phyloP scores from a whole-genome alignment of 202 grass and related monocot species.

The Carex arenaria region DNA sequence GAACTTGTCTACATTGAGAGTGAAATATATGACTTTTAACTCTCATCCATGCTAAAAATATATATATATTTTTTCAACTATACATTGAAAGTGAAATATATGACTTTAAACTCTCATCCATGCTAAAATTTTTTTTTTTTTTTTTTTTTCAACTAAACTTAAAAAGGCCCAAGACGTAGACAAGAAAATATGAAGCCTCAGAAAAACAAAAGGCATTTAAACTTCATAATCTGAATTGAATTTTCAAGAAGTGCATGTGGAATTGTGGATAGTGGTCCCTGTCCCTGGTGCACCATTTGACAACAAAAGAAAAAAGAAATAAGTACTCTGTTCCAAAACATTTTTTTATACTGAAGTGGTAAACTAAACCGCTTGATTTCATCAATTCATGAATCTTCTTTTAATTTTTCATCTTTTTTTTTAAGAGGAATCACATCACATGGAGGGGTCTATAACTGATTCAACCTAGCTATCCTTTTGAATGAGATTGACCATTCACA shows the following conservation, averaged over 20 bases:
- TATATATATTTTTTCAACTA: too few relatives aligned
- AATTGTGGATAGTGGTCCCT: neutral
- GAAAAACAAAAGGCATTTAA: neutral
- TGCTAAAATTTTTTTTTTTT: too few relatives aligned
- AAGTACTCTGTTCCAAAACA: neutral
- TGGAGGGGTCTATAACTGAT: neutral
- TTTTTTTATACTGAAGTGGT: neutral
- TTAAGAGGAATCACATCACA: constrained; percentile 4
- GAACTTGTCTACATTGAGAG: too few relatives aligned
- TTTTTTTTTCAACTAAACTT: too few relatives aligned
- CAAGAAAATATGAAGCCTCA: too few relatives aligned
- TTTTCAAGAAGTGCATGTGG: neutral
- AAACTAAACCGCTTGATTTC: constrained; percentile 4
- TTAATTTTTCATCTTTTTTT: neutral
- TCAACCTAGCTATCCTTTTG: constrained; percentile 1
- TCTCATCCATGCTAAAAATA: too few relatives aligned
- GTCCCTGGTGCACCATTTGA: neutral
- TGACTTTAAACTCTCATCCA: too few relatives aligned
- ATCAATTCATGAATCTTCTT: constrained; percentile 5
- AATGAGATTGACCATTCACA: neutral
- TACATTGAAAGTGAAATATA: too few relatives aligned
- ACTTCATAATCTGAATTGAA: neutral
- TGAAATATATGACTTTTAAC: too few relatives aligned
- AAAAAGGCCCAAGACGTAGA: neutral
- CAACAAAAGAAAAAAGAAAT: neutral